Base-by-base conservation (phyloP, 192 early-diverging fungal species). In the Lobosporangium transversale region DNA sequence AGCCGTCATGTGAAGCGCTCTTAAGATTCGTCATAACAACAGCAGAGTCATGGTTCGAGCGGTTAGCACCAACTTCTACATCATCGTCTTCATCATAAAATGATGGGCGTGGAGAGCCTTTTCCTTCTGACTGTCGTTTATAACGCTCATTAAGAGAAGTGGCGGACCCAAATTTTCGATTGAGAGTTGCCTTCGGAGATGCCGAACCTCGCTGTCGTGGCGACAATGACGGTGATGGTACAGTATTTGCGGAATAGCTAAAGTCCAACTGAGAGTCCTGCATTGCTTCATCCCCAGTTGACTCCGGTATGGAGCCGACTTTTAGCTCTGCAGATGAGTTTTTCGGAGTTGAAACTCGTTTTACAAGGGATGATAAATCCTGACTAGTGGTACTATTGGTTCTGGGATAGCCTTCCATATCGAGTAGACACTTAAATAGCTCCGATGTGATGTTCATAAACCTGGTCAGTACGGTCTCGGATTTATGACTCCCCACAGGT, bases 11-110 rank as follows among this genome's bases (percentile, higher is more conserved):
- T 23, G 73, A 59, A 20, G 73, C 62, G 7, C 43, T 56, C 18
- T 43, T 27, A 4, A 20, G 53, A 20, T 65, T 76, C 31, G 30
- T 29, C 12, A 76, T 55, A 4, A 56, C 59, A 20, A 76, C 73
- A 27, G 73, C 73, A 33, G 73, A 67, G 59, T 76, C 73, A 45
- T 76, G 73, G 53, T 31, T 54, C 27, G 63, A 3, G 5, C 73
- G 57, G 40, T 62, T 45, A 20, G 50, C n/a, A 14, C 47, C n/a
- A n/a, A n/a, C n/a, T n/a, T 67, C 64, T 30, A 76, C n/a, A 23
- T 76, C 73, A 26, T 62, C 47, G 15, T 58, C 65, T 40, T 76
- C 73, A 0, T 37, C 64, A 26, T 76, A 76, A 14, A 8, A 21
- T 15, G 52, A 27, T 14, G 58, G 42, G 32, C 66, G 63, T 12